Evolutionary conservation across 768 basidiomycete genomes (phyloP).

Genomic region (Solioccasus polychromus): DNA sequence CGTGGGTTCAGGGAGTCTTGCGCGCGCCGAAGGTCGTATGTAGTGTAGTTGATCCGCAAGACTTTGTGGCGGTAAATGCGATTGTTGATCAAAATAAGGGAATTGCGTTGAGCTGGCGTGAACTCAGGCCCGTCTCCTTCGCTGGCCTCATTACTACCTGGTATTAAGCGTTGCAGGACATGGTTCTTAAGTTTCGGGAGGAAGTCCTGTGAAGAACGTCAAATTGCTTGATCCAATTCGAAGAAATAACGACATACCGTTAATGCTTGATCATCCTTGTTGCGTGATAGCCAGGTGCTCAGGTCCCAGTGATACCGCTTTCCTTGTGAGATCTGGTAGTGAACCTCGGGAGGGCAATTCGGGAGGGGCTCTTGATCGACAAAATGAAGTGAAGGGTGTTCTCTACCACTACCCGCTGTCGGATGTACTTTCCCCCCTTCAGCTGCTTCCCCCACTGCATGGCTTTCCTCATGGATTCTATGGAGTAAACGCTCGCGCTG

Average conservation of each 20-base stretch:
- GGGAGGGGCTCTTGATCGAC: neutral
- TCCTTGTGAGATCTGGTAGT: neutral
- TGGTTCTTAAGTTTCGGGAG: neutral
- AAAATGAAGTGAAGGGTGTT: too few relatives aligned
- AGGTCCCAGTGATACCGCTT: neutral
- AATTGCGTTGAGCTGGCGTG: neutral
- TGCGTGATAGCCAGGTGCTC: neutral
- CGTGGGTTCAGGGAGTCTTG: neutral
- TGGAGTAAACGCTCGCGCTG: neutral
- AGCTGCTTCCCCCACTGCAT: neutral
- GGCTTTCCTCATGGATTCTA: neutral
- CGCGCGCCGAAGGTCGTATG: slow-evolving; percentile 7
- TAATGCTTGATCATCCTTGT: neutral
- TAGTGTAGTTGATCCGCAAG: neutral
- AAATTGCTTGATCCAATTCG: neutral
- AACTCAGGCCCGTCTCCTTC: neutral
- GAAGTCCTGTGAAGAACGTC: neutral
- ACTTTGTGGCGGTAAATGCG: neutral
- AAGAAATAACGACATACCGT: neutral
- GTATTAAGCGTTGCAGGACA: neutral
- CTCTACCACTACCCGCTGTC: neutral
- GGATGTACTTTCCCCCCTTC: neutral
- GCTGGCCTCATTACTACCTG: neutral
- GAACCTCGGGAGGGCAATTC: neutral
- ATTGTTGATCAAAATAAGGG: neutral